Percentiles rank a stretch among this genome's conserved stretches.
These are phyloP conservation scores for Cyclanthera cordifolia DNA, from an alignment of 306 rosid species.

Conservation along the genomic window DNA sequence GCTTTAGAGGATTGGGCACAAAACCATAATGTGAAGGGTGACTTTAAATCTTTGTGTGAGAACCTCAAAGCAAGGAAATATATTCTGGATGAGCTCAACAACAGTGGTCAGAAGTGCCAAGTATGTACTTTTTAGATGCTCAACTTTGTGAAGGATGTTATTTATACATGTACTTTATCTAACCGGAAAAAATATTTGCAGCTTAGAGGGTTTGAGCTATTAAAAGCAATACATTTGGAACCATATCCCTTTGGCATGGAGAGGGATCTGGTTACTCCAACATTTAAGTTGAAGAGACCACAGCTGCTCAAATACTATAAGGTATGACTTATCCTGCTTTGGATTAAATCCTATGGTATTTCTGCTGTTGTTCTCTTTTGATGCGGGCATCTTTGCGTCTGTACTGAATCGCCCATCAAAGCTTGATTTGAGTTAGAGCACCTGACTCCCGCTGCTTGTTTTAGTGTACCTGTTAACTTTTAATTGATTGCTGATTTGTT, in stretches of 20 bases:
- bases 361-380: neutral
- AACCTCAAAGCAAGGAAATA: constrained; percentile 52
- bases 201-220: constrained; percentile 87
- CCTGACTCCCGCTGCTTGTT: neutral
- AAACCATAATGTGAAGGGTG: constrained; percentile 34
- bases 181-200: constrained; percentile 21
- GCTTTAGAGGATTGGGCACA: constrained; percentile 77
- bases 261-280: constrained; percentile 82
- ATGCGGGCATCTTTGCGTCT: neutral
- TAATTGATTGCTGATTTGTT: neutral
- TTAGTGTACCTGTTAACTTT: neutral
- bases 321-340: constrained; percentile 29
- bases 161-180: neutral
- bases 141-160: neutral
- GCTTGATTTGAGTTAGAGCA: neutral
- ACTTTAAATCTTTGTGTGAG: constrained; percentile 62
- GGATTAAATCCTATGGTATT: neutral
- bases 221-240: constrained; percentile 75
- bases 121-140: constrained; percentile 31
- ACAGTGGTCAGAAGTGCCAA: constrained; percentile 51
- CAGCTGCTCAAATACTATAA: constrained; percentile 56
- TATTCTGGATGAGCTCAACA: constrained; percentile 73
- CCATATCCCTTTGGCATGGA: constrained; percentile 75
- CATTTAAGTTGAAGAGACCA: constrained; percentile 85
- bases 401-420: neutral